Evolutionary conservation across 2,329 filamentous ascomycete species (phyloP).

Genomic region (Pseudocercospora cruenta): DNA sequence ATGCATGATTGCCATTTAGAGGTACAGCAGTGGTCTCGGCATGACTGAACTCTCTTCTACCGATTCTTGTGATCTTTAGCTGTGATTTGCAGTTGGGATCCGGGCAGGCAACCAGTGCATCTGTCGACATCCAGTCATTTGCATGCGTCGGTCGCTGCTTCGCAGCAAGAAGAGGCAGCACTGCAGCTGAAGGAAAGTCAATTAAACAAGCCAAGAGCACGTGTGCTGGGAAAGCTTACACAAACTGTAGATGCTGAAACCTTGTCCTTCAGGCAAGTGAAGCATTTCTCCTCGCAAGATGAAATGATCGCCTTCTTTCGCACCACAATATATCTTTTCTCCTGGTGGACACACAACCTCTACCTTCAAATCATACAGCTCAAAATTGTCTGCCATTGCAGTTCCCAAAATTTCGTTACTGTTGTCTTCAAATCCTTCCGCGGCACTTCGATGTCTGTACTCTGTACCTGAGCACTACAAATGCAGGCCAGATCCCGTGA

Average conservation of each 20-base stretch:
- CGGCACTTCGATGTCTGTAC: neutral
- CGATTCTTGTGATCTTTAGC: slow-evolving; percentile 23
- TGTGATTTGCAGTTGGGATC: slow-evolving; percentile 27
- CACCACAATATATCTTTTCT: slow-evolving; percentile 28
- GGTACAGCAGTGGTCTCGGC: slow-evolving; percentile 29
- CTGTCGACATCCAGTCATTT: slow-evolving; percentile 31
- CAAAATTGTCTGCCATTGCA: slow-evolving; percentile 21
- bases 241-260: slow-evolving; percentile 32
- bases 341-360: slow-evolving; percentile 27
- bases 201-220: neutral
- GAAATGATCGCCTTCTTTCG: slow-evolving; percentile 29
- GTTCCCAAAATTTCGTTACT: neutral
- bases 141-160: slow-evolving; percentile 26
- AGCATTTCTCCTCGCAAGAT: slow-evolving; percentile 30
- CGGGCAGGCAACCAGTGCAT: slow-evolving; percentile 29
- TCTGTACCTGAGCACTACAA: neutral
- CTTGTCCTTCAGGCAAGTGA: slow-evolving; percentile 27
- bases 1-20: neutral
- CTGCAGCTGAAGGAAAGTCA: slow-evolving; percentile 20
- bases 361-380: slow-evolving; percentile 27
- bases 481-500: neutral
- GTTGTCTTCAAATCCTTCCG: neutral
- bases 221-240: slow-evolving; percentile 11
- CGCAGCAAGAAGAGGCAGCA: slow-evolving; percentile 29
- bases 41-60: slow-evolving; percentile 23